phyloP scores from a whole-genome alignment of 1,139 yeast species.

The Protomyces arabidopsidicola region DNA sequence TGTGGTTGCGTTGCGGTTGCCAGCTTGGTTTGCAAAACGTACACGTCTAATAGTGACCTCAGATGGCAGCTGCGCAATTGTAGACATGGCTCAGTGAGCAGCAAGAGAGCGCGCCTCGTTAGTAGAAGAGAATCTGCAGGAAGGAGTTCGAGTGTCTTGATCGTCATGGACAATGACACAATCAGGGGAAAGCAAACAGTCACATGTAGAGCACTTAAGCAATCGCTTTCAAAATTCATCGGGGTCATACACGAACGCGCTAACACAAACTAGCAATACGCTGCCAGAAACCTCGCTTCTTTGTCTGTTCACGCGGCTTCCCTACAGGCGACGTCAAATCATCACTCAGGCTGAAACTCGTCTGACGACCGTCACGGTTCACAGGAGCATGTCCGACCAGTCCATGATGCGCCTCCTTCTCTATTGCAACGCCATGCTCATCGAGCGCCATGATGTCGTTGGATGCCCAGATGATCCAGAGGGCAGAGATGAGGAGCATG shows the following conservation, averaged over 20 bases:
- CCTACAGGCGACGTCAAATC: background rate
- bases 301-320: background rate
- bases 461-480: slow-evolving; percentile 24
- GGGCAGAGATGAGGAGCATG: slow-evolving; percentile 8
- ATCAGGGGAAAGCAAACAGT: background rate
- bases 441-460: background rate
- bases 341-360: background rate
- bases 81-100: background rate
- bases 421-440: background rate
- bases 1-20: background rate
- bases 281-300: background rate
- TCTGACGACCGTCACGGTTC: background rate
- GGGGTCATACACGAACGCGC: background rate
- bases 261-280: background rate
- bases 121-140: background rate
- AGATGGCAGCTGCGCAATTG: background rate
- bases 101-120: background rate
- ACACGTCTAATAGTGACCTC: background rate
- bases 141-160: background rate
- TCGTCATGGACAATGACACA: background rate
- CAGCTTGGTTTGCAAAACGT: background rate
- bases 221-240: background rate
- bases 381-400: background rate
- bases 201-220: background rate
- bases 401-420: background rate